Evolutionary conservation across 2,329 filamentous ascomycete species (phyloP).

Genomic region (Botrytis squamosa): DNA sequence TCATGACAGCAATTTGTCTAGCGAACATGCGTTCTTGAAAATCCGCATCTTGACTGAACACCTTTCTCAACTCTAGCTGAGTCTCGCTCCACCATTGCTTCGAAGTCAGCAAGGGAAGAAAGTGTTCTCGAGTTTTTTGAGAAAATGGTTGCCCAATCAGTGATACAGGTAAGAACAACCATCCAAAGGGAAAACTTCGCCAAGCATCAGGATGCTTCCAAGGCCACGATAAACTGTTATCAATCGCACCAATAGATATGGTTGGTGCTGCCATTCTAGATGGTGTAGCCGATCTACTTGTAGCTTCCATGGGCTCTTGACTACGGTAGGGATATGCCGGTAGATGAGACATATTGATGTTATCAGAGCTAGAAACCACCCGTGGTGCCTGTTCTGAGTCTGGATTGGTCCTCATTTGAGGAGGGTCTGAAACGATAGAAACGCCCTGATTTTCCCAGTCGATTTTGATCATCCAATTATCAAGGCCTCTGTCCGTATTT

Average conservation of each 20-base stretch:
- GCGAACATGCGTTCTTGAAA: slow-evolving; percentile 99
- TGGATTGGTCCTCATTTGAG: slow-evolving; percentile 62
- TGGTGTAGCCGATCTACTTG: slow-evolving; percentile 47
- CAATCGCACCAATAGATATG: slow-evolving; percentile 86
- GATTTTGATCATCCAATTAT: slow-evolving; percentile 99
- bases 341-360: slow-evolving; percentile 28
- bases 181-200: slow-evolving; percentile 91
- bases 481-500: slow-evolving; percentile 92
- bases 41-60: slow-evolving; percentile 90
- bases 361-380: slow-evolving; percentile 43
- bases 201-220: slow-evolving; percentile 68
- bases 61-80: slow-evolving; percentile 76
- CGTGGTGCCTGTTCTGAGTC: slow-evolving; percentile 52
- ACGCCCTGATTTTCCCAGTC: slow-evolving; percentile 82
- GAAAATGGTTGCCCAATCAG: slow-evolving; percentile 96
- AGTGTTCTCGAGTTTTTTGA: slow-evolving; percentile 88
- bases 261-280: slow-evolving; percentile 38
- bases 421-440: slow-evolving; percentile 80
- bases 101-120: slow-evolving; percentile 91
- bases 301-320: slow-evolving; percentile 82
- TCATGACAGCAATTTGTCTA: slow-evolving; percentile 98
- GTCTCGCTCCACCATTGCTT: slow-evolving; percentile 98
- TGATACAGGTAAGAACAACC: slow-evolving; percentile 95
- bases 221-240: slow-evolving; percentile 97
- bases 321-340: slow-evolving; percentile 66